Conservation (phyloP, 2,329 filamentous ascomycete genomes). For the Apiospora marii region DNA sequence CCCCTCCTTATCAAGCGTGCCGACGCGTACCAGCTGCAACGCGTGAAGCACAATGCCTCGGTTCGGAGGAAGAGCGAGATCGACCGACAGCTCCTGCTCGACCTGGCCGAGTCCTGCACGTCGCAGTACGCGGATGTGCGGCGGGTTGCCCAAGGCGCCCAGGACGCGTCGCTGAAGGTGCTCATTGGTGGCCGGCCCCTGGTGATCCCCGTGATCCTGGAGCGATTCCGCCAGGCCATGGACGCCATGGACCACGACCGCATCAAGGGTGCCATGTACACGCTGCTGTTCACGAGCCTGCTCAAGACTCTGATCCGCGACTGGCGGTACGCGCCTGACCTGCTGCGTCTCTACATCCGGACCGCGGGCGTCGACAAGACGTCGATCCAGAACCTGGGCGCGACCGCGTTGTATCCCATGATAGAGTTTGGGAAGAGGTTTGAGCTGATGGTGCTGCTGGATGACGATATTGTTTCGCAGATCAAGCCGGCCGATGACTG, state of each 20-base stretch:
- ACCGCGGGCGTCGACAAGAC: conserved; percentile 91
- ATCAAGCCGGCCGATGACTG: conserved; percentile 77
- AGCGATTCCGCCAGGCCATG: conserved; percentile 79
- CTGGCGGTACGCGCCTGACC: conserved; percentile 92
- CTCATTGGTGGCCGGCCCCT: conserved; percentile 87
- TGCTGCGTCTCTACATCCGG: conserved; percentile 89
- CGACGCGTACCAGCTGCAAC: conserved; percentile 92
- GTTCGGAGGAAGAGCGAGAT: conserved; percentile 89
- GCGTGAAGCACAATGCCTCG: conserved; percentile 91
- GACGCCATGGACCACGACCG: conserved; percentile 83
- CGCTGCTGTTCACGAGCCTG: conserved; percentile 86
- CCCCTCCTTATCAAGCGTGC: conserved; percentile 92
- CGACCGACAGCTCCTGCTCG: conserved; percentile 83
- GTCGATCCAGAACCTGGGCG: conserved; percentile 89
- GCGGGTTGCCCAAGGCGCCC: conserved; percentile 89
- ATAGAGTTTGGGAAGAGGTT: conserved; percentile 91
- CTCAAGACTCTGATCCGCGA: conserved; percentile 88
- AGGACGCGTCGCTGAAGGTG: conserved; percentile 91
- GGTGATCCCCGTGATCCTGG: conserved; percentile 87
- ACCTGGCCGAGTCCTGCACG: conserved; percentile 88
- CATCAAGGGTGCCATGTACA: conserved; percentile 95
- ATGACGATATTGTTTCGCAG: conserved; percentile 72
- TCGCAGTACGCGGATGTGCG: conserved; percentile 95
- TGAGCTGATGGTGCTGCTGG: conserved; percentile 84
- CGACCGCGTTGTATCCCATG: conserved; percentile 81